These are phyloP conservation scores for Vigna nakashimae DNA, from an alignment of 306 rosid species.

Conservation along the genomic window DNA sequence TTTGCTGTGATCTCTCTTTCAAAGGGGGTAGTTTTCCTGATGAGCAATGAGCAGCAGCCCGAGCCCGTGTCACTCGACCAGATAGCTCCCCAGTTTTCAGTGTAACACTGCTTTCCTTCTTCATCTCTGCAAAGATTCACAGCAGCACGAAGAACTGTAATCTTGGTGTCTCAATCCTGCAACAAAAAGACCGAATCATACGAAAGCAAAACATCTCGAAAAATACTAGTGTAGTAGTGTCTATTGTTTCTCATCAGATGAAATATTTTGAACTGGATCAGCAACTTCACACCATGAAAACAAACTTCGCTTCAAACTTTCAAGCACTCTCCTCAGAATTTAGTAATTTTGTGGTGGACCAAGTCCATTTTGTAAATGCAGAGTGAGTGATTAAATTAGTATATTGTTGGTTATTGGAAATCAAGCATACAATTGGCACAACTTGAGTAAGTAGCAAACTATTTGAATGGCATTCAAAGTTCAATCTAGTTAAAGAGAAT, in stretches of 20 bases:
- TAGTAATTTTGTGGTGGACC: neutral
- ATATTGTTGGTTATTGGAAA: constrained; percentile 5
- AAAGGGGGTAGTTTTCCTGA: constrained; percentile 63
- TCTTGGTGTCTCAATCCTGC: constrained; percentile 50
- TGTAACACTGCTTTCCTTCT: constrained; percentile 56
- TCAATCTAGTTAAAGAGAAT: neutral
- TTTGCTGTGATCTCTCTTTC: constrained; percentile 49
- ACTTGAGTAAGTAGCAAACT: neutral
- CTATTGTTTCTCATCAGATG: neutral
- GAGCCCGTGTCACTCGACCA: constrained; percentile 76
- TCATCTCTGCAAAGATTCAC: constrained; percentile 66
- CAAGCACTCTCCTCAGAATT: neutral
- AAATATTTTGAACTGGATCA: constrained; percentile 6
- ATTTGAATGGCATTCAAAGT: neutral
- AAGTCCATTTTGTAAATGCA: neutral
- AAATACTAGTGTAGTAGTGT: neutral
- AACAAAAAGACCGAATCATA: constrained; percentile 41
- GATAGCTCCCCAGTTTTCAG: constrained; percentile 54
- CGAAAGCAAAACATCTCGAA: constrained; percentile 19
- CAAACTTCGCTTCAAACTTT: neutral
- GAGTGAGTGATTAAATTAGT: neutral
- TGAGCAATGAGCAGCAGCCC: constrained; percentile 64
- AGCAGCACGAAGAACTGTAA: constrained; percentile 39
- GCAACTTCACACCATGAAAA: constrained; percentile 8
- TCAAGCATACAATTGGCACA: neutral